Evolutionary conservation across 768 basidiomycete species (phyloP), one percentile per base, ranked within the genome.

Genomic region (Galerina marginata): DNA sequence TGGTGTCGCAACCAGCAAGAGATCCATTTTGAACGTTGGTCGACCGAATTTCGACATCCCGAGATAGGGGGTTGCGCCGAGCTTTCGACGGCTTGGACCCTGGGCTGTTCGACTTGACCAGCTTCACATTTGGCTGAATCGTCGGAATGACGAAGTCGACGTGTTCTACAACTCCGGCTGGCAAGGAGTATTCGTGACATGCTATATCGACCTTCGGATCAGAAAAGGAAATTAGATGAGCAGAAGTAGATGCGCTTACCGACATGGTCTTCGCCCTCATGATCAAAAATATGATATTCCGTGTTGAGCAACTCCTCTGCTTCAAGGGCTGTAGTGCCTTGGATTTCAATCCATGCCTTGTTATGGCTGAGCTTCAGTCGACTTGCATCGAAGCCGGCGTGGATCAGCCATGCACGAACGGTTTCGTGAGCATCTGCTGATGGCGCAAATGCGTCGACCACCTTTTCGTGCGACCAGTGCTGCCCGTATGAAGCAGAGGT

Each of bases 401-500:
- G 71, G 23, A 72, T 56, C 1, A 86, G 72, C 84, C 84, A 86
- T 5, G 69, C 65, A 12, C 62, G 69, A 43, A 86, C 81, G 7
- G 73, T 65, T 9, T 74, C 65, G 50, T 82, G 68, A 10, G 79
- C 71, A 16, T 82, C 78, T 11, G 62, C 48, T 9, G 72, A 74
- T 6, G 84, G 82, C 0, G 80, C 72, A 67, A 86, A 86, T n/a
- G 74, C 73, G 12, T 77, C 70, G 3, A 77, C 74, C 42, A 85
- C 74, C 49, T 79, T 63, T 2, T 70, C 75, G 3, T 81, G 71
- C 1, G 76, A 70, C 81, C 81, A 83, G 64, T 85, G 85, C 53
- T 79, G 67, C n/a, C 83, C 83, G 64, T 84, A 86, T 56, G 71
- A 73, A 2, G 74, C 72, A 2, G 83, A 84, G 4, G 75, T 72